These are phyloP conservation scores for Talaromyces proteolyticus DNA, from an alignment of 495 filamentous ascomycete species.

Conservation along the genomic window DNA sequence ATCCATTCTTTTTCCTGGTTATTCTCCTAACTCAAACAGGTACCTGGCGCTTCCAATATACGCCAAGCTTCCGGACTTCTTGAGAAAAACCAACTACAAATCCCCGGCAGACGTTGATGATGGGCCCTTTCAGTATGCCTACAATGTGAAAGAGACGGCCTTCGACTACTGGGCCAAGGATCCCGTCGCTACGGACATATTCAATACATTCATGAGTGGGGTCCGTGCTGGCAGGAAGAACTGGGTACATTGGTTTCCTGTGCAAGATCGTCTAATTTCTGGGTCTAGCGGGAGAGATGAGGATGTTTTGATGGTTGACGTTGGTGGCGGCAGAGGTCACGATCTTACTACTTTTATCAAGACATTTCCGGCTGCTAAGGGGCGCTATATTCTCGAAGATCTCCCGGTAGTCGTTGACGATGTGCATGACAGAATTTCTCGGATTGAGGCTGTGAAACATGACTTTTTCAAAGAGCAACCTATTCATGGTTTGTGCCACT, in stretches of 20 bases:
- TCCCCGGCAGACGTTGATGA: conserved; percentile 18
- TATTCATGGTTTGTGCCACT: conserved; percentile 30
- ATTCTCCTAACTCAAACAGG: conserved; percentile 3
- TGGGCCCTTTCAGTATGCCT: conserved; percentile 32
- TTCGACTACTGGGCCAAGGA: conserved; percentile 20
- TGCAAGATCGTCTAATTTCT: conserved; percentile 13
- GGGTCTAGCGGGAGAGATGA: conserved; percentile 7
- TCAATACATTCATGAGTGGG: conserved; percentile 20
- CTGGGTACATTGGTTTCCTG: conserved; percentile 28
- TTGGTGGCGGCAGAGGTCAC: conserved; percentile 42
- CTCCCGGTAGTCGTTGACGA: conserved; percentile 28
- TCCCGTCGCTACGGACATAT: conserved; percentile 7
- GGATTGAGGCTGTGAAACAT: conserved; percentile 26
- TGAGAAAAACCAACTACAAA: conserved; percentile 13
- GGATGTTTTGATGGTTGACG: conserved; percentile 42
- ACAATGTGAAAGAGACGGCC: conserved; percentile 19
- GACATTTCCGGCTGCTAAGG: conserved; percentile 18
- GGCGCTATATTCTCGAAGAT: conserved; percentile 47
- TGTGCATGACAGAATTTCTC: conserved; percentile 17
- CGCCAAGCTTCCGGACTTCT: conserved; percentile 16
- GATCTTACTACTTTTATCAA: conserved; percentile 31
- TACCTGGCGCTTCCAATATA: not conserved
- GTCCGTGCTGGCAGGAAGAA: conserved; percentile 12
- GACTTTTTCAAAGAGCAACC: conserved; percentile 39
- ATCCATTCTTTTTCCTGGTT: conserved; percentile 5